Base-by-base conservation (phyloP, 805 yeast species). In the Zygotorulaspora florentina region DNA sequence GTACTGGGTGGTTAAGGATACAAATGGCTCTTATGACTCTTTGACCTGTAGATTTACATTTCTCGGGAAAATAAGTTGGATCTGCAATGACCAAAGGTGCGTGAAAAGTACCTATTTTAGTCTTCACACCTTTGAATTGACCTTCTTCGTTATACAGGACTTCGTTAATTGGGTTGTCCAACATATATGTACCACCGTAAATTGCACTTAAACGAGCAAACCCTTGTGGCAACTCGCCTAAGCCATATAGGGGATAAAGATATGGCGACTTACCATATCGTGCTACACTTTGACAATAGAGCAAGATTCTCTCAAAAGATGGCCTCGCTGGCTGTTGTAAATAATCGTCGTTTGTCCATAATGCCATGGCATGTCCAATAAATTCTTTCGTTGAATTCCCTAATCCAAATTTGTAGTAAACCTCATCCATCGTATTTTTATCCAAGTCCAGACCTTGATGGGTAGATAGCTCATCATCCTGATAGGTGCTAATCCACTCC, bases 161-260 rank as follows among this genome's bases (percentile, higher is more conserved):
- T 69, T 91, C 96, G 50, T 93, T 96, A 52, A 93, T 81, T 39
- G 97, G 96, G 27, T 96, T 91, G 65, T 89, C 96, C 62, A 93
- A 79, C 99, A 93, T 93, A 65, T 89, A 93, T 15, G 98, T 91
- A 61, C 99, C 99, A 53, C 99, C 99, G 63, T 93, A 89, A 55
- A 93, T 91, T 20, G 99, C 99, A 42, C 95, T 83, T 51, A 93
- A 79, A 65, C 99, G 79, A 9, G 98, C 97, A 72, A 93, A 93
- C 8, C 97, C 99, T 71, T 93, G 99, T n/a, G 99, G 99, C 49
- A 93, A 75, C 68, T 93, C 99, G 42, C 99, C 99, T 47, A 93
- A 76, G 7, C 99, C 99, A 63, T 93, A 93, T 60, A 91, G 73
- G 39, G 99, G 99, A 65, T 93, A 93, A 51, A 93, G 77, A 66